Evolutionary conservation across 208 protist species (phyloP).

Genomic region (Sergeia podlipaevii): DNA sequence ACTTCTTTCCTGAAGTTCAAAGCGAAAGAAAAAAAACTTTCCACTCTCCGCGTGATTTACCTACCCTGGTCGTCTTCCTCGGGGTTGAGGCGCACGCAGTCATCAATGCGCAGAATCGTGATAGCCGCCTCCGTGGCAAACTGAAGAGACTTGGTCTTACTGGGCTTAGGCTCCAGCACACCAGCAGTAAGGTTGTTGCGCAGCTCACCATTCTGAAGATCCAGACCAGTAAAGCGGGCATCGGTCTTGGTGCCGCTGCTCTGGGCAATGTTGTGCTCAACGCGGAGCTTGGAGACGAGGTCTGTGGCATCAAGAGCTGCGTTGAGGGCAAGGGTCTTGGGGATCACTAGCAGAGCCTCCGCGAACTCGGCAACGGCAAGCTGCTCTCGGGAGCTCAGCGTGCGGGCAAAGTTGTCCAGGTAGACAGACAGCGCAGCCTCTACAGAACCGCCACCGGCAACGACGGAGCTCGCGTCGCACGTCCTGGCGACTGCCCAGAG

Average conservation of each 20-base stretch:
- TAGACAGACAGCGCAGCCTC: slow-evolving; percentile 98
- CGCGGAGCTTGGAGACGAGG: slow-evolving; percentile 97
- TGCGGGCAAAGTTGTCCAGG: slow-evolving; percentile 97
- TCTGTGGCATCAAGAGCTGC: slow-evolving; percentile 98
- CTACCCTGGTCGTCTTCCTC: slow-evolving; percentile 60
- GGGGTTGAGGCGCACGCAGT: slow-evolving; percentile 97
- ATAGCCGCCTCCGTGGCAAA: slow-evolving; percentile 99
- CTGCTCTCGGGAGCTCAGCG: slow-evolving; percentile 97
- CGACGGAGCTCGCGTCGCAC: slow-evolving; percentile 96
- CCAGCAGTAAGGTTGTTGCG: slow-evolving; percentile 97
- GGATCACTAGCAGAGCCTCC: slow-evolving; percentile 98
- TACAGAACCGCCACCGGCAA: slow-evolving; percentile 98
- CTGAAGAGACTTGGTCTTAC: slow-evolving; percentile 99
- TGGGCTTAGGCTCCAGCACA: slow-evolving; percentile 98
- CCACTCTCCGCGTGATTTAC: slow-evolving; percentile 17
- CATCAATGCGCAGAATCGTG: slow-evolving; percentile 99
- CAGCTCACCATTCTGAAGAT: slow-evolving; percentile 94
- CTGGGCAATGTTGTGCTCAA: slow-evolving; percentile 90
- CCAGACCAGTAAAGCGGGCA: slow-evolving; percentile 88
- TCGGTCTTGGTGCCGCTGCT: slow-evolving; percentile 53
- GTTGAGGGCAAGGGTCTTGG: slow-evolving; percentile 98
- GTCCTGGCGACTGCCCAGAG: slow-evolving; percentile 98
- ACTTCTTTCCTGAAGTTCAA: slow-evolving; percentile 1
- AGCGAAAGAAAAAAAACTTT: no score
- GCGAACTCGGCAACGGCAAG: slow-evolving; percentile 99